Evolutionary conservation across 2,329 filamentous ascomycete species (phyloP).

Genomic region (Juglanconis oblonga): DNA sequence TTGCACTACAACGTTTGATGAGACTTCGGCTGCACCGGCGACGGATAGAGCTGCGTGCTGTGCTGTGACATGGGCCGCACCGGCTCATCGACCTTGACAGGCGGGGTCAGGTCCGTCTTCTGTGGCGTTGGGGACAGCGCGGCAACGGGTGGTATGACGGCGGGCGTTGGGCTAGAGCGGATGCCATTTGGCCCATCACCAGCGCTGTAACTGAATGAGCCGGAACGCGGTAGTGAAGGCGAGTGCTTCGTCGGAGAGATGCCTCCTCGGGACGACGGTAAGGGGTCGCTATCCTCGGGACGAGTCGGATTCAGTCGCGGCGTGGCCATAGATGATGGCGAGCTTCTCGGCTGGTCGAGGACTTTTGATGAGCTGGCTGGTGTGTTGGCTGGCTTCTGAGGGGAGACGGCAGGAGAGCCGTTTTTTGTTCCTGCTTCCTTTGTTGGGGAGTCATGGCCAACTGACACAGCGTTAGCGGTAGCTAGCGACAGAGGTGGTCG

Average conservation of each 20-base stretch:
- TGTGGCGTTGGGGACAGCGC: conserved; percentile 56
- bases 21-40: neutral
- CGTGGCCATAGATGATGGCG: conserved; percentile 21
- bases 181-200: conserved; percentile 23
- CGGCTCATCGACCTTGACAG: conserved; percentile 49
- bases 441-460: conserved; percentile 25
- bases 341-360: conserved; percentile 20
- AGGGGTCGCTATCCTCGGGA: conserved; percentile 32
- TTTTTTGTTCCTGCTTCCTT: conserved; percentile 29
- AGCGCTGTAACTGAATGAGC: conserved; percentile 21
- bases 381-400: conserved; percentile 17
- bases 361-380: conserved; percentile 15
- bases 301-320: conserved; percentile 20
- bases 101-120: conserved; percentile 57
- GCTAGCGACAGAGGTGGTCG: conserved; percentile 13
- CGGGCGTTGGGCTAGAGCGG: conserved; percentile 31
- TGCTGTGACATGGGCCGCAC: conserved; percentile 10
- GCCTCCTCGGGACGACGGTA: conserved; percentile 43
- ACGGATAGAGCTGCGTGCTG: conserved; percentile 3
- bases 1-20: neutral
- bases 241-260: conserved; percentile 53
- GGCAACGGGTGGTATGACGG: conserved; percentile 56
- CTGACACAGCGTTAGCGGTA: conserved; percentile 22
- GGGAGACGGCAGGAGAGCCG: conserved; percentile 17
- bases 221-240: conserved; percentile 34